A percentile compares a stretch with the other conserved stretches of the same genome.
Evolutionary conservation across 495 filamentous ascomycete species (phyloP).

Genomic region (Pyronema omphalodes): DNA sequence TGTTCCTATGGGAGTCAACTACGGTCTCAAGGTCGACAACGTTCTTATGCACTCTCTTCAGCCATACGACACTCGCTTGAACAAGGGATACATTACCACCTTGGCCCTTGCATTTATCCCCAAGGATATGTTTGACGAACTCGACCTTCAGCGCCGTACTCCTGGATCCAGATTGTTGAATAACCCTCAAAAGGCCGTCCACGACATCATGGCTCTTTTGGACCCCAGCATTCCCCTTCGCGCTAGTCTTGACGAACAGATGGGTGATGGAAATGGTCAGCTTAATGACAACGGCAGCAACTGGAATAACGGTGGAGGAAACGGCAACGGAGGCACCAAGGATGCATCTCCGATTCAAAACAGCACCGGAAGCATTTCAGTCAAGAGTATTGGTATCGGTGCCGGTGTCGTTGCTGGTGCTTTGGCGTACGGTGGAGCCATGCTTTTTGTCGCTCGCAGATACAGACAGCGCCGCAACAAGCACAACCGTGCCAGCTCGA

Average conservation of each 20-base stretch:
- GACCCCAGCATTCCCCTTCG: slow-evolving; percentile 67
- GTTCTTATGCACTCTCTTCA: slow-evolving; percentile 52
- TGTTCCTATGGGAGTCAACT: slow-evolving; percentile 55
- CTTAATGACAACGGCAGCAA: not conserved
- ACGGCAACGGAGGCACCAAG: slow-evolving; percentile 11
- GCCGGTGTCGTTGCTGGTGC: slow-evolving; percentile 61
- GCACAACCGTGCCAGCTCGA: slow-evolving; percentile 60
- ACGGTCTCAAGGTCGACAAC: slow-evolving; percentile 40
- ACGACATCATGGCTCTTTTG: slow-evolving; percentile 58
- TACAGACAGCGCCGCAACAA: slow-evolving; percentile 74
- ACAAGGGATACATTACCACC: slow-evolving; percentile 65
- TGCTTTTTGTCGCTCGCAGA: slow-evolving; percentile 86
- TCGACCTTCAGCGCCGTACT: slow-evolving; percentile 46
- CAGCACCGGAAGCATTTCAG: slow-evolving; percentile 31
- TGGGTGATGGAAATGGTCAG: slow-evolving; percentile 8
- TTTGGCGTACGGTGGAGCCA: slow-evolving; percentile 88
- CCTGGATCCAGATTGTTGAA: slow-evolving; percentile 57
- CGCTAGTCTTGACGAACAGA: slow-evolving; percentile 30
- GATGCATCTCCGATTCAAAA: slow-evolving; percentile 23
- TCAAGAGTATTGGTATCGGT: slow-evolving; percentile 70
- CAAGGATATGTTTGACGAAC: slow-evolving; percentile 37
- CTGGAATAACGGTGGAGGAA: slow-evolving; percentile 12
- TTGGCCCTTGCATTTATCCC: slow-evolving; percentile 62
- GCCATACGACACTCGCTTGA: slow-evolving; percentile 54
- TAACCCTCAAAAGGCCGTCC: slow-evolving; percentile 38